Evolutionary conservation across 495 filamentous ascomycete genomes (phyloP), one percentile per base, ranked within the genome.

Genomic region (Neurospora sp.): DNA sequence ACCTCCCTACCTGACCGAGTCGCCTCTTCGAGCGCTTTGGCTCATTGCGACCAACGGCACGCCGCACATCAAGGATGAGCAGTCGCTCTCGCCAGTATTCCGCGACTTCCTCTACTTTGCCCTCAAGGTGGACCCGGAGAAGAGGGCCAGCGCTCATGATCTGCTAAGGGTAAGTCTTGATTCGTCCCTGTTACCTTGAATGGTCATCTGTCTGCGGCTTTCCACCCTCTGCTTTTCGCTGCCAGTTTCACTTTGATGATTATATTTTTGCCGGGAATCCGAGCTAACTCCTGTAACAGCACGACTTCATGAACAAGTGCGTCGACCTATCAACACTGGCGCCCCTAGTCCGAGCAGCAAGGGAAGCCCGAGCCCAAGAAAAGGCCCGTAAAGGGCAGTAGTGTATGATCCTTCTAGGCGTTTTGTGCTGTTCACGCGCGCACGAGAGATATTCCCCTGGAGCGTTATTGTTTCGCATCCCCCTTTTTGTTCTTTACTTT

Each of bases 1-100:
- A 78, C 96, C 96, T 18, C 96, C 96, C 18, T 99, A 99, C 80
- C 85, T 99, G 71, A 99, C 94, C 27, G 96, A 99, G 81, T 95
- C 92, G 31, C 96, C 96, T 10, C 89, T 99, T 59, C 89, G 96
- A 54, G 96, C 96, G 5, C 87, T 99, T 38, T 99, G 95, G 85
- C 82, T 99, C 75, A 99, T 99, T 81, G 96, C 96, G 66, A 98
- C 96, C 27, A 97, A 97, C 78, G 96, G 96, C 41, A 98, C 96
- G 7, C 96, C 96, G 7, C 87, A 91, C 41, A 94, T 99, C 84
- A 98, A 98, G 82, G 94, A 98, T 74, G 93, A 97, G 80, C 88
- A 94, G 44, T 89, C 90, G 38, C 79, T 99, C 73, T 92, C 92
- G 20, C 85, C 88, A 2, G 88, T 93, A 11, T 97, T 99, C 85